Evolutionary conservation across 805 yeast species (phyloP).

Genomic region (Candida ficus): DNA sequence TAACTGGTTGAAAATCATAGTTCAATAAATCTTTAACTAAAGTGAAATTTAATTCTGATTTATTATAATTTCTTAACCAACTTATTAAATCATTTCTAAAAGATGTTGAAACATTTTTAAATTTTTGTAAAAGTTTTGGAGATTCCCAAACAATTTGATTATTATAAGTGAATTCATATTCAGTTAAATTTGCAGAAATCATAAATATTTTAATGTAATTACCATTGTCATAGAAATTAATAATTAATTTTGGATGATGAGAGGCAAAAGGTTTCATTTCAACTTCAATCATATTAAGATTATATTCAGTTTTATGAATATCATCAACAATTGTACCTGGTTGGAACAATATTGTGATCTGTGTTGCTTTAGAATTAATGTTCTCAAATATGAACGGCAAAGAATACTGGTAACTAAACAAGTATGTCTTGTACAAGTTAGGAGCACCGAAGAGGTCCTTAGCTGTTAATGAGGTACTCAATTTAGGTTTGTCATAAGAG

Average conservation of each 20-base stretch:
- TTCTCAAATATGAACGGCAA: slow-evolving; percentile 32
- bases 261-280: slow-evolving; percentile 35
- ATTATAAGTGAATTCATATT: slow-evolving; percentile 47
- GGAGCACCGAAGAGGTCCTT: slow-evolving; percentile 29
- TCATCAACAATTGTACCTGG: slow-evolving; percentile 25
- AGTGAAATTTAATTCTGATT: slow-evolving; percentile 19
- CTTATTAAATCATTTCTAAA: slow-evolving; percentile 42
- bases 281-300: slow-evolving; percentile 25
- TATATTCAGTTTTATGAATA: slow-evolving; percentile 4
- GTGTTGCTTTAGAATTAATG: slow-evolving; percentile 3
- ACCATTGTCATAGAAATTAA: slow-evolving; percentile 41
- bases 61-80: slow-evolving; percentile 42
- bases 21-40: slow-evolving; percentile 27
- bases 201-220: slow-evolving; percentile 43
- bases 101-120: slow-evolving; percentile 7
- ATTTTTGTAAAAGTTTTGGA: slow-evolving; percentile 40
- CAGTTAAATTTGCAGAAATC: slow-evolving; percentile 56
- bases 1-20: slow-evolving; percentile 42
- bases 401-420: slow-evolving; percentile 46
- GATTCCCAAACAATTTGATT: slow-evolving; percentile 68
- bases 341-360: slow-evolving; percentile 28
- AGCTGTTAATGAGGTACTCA: slow-evolving; percentile 23
- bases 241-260: slow-evolving; percentile 67
- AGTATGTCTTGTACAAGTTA: slow-evolving; percentile 32
- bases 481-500: slow-evolving; percentile 11